phyloP scores from a whole-genome alignment of 306 rosid genomes.

The Vigna reflexopilosa region DNA sequence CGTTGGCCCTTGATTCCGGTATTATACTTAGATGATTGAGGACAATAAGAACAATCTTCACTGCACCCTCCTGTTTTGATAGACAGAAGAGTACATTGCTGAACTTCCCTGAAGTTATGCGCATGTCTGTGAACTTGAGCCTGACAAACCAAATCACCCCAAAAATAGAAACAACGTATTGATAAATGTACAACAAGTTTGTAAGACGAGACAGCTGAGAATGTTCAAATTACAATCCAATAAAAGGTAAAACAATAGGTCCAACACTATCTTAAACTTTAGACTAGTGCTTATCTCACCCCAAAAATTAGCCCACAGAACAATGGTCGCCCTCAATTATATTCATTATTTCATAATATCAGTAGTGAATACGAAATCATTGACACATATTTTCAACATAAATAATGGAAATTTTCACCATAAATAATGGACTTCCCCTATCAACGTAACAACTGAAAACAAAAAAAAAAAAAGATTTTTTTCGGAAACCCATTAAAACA shows the following conservation, averaged over 20 bases:
- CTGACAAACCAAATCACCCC: slow-evolving; percentile 48
- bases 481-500: not conserved
- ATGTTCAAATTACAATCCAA: not conserved
- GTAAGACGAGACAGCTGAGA: not conserved
- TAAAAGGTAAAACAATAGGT: too few relatives aligned
- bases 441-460: not conserved
- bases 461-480: not conserved
- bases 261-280: too few relatives aligned
- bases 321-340: too few relatives aligned
- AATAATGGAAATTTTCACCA: not conserved
- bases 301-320: too few relatives aligned
- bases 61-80: slow-evolving; percentile 99
- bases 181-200: not conserved
- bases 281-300: too few relatives aligned
- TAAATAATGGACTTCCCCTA: slow-evolving; percentile 19
- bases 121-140: slow-evolving; percentile 96
- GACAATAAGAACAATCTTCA: slow-evolving; percentile 97
- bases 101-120: slow-evolving; percentile 96
- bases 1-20: slow-evolving; percentile 85
- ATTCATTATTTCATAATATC: too few relatives aligned
- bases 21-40: slow-evolving; percentile 89
- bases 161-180: not conserved
- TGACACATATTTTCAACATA: not conserved
- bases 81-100: slow-evolving; percentile 94
- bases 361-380: too few relatives aligned